These are phyloP conservation scores for Cetradonia linearis DNA, from an alignment of 495 filamentous ascomycete genomes.

Conservation along the genomic window DNA sequence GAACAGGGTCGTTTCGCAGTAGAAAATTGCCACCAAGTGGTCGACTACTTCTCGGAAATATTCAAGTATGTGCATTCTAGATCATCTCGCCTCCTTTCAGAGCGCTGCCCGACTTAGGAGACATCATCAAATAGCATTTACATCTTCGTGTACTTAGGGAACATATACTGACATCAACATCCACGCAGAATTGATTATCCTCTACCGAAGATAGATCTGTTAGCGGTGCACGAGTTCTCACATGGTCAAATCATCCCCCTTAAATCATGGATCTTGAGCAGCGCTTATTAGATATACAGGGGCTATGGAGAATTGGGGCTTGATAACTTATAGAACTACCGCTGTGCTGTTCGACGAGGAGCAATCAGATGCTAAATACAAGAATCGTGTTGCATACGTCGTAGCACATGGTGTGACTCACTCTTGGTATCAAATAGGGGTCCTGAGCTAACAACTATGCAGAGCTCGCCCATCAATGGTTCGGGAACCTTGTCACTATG, in stretches of 20 bases:
- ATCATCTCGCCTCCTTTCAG: background rate
- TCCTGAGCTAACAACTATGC: background rate
- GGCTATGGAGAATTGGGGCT: constrained; percentile 99
- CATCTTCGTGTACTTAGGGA: background rate
- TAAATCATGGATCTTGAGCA: background rate
- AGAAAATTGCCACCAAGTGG: background rate
- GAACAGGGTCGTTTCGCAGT: background rate
- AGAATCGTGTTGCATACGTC: constrained; percentile 85
- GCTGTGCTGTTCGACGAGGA: constrained; percentile 89
- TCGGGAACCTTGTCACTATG: constrained; percentile 98
- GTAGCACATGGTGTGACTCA: constrained; percentile 57
- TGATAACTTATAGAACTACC: constrained; percentile 89
- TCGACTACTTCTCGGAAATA: background rate
- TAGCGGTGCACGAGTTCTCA: constrained; percentile 87
- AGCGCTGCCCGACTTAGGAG: background rate
- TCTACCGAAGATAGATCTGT: constrained; percentile 92
- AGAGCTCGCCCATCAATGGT: constrained; percentile 97
- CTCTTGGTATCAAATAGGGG: background rate
- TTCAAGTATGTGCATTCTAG: background rate
- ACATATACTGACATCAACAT: constrained; percentile 33
- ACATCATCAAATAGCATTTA: background rate
- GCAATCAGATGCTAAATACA: constrained; percentile 79
- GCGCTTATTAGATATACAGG: constrained; percentile 42
- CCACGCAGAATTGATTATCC: constrained; percentile 23
- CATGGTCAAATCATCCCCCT: background rate